These are phyloP conservation scores for Zygnema cylindricum DNA, from an alignment of 139 green algal species.

Conservation along the genomic window DNA sequence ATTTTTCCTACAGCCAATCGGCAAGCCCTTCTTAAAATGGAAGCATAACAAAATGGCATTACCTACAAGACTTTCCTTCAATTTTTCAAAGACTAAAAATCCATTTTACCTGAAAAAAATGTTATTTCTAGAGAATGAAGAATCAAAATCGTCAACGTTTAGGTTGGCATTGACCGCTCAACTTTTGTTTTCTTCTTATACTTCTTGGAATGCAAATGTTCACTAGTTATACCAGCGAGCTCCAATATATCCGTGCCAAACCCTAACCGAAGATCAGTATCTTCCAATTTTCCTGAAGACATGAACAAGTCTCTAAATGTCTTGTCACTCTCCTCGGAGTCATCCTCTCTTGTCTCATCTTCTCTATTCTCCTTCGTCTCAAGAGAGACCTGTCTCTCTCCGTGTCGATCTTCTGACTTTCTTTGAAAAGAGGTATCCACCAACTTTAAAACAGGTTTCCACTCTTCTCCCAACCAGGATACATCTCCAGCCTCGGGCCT, in stretches of 20 bases:
- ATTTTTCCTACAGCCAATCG: too few relatives aligned
- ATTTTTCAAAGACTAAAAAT: too few relatives aligned
- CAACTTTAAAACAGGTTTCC: background rate
- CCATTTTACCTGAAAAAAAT: too few relatives aligned
- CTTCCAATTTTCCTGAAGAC: background rate
- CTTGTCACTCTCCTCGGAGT: background rate
- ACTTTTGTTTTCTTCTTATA: too few relatives aligned
- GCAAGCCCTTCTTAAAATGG: too few relatives aligned
- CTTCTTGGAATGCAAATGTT: background rate
- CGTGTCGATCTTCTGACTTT: background rate
- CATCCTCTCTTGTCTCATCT: background rate
- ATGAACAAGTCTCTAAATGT: too few relatives aligned
- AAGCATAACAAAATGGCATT: too few relatives aligned
- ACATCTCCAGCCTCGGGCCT: background rate
- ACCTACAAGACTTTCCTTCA: too few relatives aligned
- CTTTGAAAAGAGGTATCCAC: too few relatives aligned
- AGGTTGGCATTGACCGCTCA: too few relatives aligned
- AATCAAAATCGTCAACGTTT: too few relatives aligned
- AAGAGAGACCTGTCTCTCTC: background rate
- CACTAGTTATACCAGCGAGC: background rate
- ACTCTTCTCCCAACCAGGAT: background rate
- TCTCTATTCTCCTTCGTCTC: background rate
- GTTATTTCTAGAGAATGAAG: too few relatives aligned
- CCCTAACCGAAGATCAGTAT: background rate
- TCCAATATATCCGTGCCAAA: background rate